phyloP scores from a whole-genome alignment of 2,329 filamentous ascomycete genomes.

The Didymella keratinophila region DNA sequence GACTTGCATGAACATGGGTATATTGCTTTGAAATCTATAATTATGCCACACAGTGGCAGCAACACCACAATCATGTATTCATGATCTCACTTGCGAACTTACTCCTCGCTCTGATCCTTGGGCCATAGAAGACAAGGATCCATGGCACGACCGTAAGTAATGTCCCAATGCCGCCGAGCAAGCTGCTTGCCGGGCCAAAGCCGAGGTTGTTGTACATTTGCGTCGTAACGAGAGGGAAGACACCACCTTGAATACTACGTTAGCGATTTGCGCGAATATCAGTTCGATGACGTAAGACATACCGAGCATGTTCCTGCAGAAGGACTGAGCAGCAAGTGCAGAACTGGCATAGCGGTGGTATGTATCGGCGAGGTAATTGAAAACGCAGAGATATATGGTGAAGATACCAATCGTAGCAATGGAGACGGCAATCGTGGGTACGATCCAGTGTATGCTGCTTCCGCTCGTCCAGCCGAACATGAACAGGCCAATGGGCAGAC shows the following conservation, averaged over 20 bases:
- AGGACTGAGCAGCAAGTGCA: conserved; percentile 84
- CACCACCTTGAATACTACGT: conserved; percentile 58
- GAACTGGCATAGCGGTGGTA: conserved; percentile 87
- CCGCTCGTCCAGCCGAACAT: conserved; percentile 78
- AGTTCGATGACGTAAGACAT: conserved; percentile 1
- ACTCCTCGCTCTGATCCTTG: conserved; percentile 76
- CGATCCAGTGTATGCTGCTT: conserved; percentile 72
- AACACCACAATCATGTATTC: conserved; percentile 19
- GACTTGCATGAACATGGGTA: neutral
- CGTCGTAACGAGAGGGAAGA: conserved; percentile 79
- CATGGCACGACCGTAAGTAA: conserved; percentile 83
- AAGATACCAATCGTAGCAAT: conserved; percentile 86
- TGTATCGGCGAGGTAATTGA: conserved; percentile 91
- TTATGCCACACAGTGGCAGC: neutral
- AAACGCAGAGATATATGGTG: conserved; percentile 78
- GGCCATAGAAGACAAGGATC: conserved; percentile 81
- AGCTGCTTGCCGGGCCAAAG: conserved; percentile 72
- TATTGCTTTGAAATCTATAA: neutral
- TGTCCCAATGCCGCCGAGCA: conserved; percentile 75
- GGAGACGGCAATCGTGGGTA: conserved; percentile 72
- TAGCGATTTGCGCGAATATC: neutral
- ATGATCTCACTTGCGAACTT: conserved; percentile 69
- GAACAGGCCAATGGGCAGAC: conserved; percentile 82
- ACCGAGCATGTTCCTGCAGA: conserved; percentile 82
- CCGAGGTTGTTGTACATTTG: conserved; percentile 77